phyloP scores from a whole-genome alignment of 169 alveolate genomes.

The Besnoitia besnoiti region DNA sequence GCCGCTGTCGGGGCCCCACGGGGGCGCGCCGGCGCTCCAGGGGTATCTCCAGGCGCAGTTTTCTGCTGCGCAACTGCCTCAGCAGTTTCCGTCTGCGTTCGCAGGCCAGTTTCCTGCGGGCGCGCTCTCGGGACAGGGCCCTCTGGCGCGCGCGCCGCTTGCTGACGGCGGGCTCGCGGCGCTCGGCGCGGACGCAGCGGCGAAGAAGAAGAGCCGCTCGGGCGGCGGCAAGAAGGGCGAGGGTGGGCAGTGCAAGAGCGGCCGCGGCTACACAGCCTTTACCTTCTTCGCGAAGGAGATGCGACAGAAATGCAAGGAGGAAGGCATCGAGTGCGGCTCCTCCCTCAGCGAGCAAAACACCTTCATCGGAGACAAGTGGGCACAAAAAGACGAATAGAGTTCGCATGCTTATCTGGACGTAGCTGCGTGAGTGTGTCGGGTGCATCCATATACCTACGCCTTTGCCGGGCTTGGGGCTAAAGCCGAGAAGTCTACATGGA shows the following conservation, averaged over 20 bases:
- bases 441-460: neutral
- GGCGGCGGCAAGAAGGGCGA: constrained; percentile 32
- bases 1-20: too few relatives aligned
- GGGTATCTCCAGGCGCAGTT: too few relatives aligned
- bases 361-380: constrained; percentile 61
- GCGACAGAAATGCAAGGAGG: constrained; percentile 46
- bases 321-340: constrained; percentile 62
- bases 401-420: too few relatives aligned
- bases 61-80: too few relatives aligned
- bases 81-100: neutral
- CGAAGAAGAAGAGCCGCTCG: constrained; percentile 49
- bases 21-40: too few relatives aligned
- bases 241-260: constrained; percentile 23
- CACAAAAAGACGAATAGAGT: too few relatives aligned
- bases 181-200: constrained; percentile 32
- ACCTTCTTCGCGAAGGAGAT: constrained; percentile 59
- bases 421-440: too few relatives aligned
- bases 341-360: constrained; percentile 65
- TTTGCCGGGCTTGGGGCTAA: too few relatives aligned
- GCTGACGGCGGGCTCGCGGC: neutral
- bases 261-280: constrained; percentile 59
- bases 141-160: neutral
- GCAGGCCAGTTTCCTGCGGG: too few relatives aligned
- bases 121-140: neutral
- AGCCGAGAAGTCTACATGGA: too few relatives aligned